Percentiles rank a stretch among this genome's conserved stretches.
phyloP scores from a whole-genome alignment of 2,329 filamentous ascomycete genomes.

The Hypoxylon sp. region DNA sequence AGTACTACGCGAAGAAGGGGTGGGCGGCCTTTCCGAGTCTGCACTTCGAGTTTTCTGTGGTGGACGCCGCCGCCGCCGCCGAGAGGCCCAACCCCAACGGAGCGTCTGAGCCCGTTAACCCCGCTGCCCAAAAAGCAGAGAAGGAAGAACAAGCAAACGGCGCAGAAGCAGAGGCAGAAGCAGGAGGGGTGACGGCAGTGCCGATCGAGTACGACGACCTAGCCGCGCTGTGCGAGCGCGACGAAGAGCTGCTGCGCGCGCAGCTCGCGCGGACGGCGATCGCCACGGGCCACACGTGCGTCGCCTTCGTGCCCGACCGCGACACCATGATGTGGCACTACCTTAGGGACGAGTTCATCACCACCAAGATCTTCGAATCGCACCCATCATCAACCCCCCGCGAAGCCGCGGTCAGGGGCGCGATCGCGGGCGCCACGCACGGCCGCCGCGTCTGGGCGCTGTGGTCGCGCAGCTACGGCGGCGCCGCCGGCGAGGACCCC shows the following conservation, averaged over 20 bases:
- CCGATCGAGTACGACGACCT: constrained; percentile 71
- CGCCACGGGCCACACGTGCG: constrained; percentile 59
- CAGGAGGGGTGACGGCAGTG: constrained; percentile 38
- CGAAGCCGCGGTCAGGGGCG: constrained; percentile 71
- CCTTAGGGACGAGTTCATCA: constrained; percentile 83
- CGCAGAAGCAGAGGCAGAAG: constrained; percentile 33
- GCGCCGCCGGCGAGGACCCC: constrained; percentile 55
- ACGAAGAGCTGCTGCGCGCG: constrained; percentile 71
- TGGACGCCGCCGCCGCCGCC: constrained; percentile 41
- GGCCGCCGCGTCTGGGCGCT: constrained; percentile 76
- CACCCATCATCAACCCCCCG: constrained; percentile 54
- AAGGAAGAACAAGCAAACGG: constrained; percentile 14
- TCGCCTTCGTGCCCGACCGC: constrained; percentile 76
- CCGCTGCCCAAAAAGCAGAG: too few relatives aligned
- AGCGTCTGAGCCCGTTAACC: too few relatives aligned
- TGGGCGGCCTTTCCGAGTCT: constrained; percentile 81
- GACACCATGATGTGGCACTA: constrained; percentile 81
- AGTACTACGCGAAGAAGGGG: constrained; percentile 80
- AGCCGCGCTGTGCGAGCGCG: constrained; percentile 68
- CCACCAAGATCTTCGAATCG: constrained; percentile 66
- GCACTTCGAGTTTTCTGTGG: constrained; percentile 73
- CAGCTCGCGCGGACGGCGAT: constrained; percentile 57
- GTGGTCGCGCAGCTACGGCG: constrained; percentile 76
- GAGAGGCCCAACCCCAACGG: too few relatives aligned
- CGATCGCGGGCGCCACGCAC: constrained; percentile 61